Evolutionary conservation across 768 basidiomycete species (phyloP), one percentile per base, ranked within the genome.

Genomic region (Dioszegia aurantiaca): DNA sequence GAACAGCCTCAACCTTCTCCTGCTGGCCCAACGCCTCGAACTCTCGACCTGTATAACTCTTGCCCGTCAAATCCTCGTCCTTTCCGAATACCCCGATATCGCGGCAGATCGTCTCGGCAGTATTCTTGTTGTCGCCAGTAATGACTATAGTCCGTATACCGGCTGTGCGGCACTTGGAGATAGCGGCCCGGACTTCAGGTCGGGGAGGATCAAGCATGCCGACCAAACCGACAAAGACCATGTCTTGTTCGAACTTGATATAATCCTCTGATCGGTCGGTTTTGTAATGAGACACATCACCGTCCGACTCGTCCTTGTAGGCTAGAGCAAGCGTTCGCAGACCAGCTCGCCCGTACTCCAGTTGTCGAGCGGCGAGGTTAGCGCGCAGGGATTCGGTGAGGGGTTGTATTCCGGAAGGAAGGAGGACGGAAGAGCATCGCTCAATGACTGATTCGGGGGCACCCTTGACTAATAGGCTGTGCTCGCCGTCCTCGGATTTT

Each of bases 181-280:
- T 84, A 11, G 95, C 93, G 33, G 77, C 81, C 30, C 83, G 82
- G 39, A 92, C 95, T 78, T 97, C 94, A 3, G 94, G 93, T 27
- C 94, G 87, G 4, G 94, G 94, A 21, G 94, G 94, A 72, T 99
- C 94, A 41, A 94, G 83, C 95, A 99, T 99, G 56, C 90, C 94
- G 58, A 94, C 90, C 45, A 99, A 81, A 14, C 91, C 93, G 57
- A 94, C 92, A 76, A 99, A 98, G 4, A 88, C 89, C 57, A 99
- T 82, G 67, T 91, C 82, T 72, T 85, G 86, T 77, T 99, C 94
- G 72, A 99, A 99, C 31, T 86, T 85, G 40, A 86, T 79, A 74
- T 95, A 99, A 65, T 94, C 89, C 55, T 82, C 82, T 3, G 86
- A 80, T 71, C 84, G 86, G 60, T 90, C 83, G 2, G 87, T 87